phyloP scores from a whole-genome alignment of 371 early-diverging fungal species.

The Nematocida parisii region DNA sequence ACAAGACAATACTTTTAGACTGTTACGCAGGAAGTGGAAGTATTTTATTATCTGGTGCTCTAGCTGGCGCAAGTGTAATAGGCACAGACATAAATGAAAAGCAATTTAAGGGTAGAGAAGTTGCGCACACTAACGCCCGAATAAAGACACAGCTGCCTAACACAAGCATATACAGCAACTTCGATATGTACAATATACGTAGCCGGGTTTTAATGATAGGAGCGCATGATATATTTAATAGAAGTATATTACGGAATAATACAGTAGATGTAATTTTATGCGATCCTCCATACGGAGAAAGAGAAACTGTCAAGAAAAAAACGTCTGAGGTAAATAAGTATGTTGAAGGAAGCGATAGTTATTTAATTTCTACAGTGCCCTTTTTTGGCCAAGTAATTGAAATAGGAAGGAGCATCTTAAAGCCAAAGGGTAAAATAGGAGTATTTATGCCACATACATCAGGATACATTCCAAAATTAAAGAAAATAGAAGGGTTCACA shows the following conservation, averaged over 20 bases:
- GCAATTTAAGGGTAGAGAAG: constrained; percentile 42
- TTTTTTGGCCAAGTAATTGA: constrained; percentile 22
- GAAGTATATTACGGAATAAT: constrained; percentile 5
- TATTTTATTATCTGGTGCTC: constrained; percentile 54
- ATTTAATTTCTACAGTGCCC: neutral
- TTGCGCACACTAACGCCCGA: constrained; percentile 21
- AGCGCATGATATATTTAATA: constrained; percentile 20
- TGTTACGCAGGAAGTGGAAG: constrained; percentile 64
- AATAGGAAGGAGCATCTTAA: constrained; percentile 6
- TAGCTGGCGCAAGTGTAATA: constrained; percentile 50
- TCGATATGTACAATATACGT: constrained; percentile 42
- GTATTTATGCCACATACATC: constrained; percentile 47
- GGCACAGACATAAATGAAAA: constrained; percentile 55
- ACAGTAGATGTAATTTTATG: constrained; percentile 53
- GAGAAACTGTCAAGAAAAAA: constrained; percentile 46
- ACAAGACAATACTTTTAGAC: constrained; percentile 50
- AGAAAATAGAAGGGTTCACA: neutral
- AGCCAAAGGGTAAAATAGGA: constrained; percentile 30
- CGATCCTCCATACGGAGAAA: constrained; percentile 59
- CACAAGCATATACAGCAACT: constrained; percentile 54
- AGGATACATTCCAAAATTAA: neutral
- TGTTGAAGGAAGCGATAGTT: neutral
- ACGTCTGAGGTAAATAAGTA: neutral
- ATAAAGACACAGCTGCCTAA: constrained; percentile 48
- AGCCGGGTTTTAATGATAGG: constrained; percentile 35